Evolutionary conservation across 805 yeast species (phyloP).

Genomic region (Kockiozyma suomiensis): DNA sequence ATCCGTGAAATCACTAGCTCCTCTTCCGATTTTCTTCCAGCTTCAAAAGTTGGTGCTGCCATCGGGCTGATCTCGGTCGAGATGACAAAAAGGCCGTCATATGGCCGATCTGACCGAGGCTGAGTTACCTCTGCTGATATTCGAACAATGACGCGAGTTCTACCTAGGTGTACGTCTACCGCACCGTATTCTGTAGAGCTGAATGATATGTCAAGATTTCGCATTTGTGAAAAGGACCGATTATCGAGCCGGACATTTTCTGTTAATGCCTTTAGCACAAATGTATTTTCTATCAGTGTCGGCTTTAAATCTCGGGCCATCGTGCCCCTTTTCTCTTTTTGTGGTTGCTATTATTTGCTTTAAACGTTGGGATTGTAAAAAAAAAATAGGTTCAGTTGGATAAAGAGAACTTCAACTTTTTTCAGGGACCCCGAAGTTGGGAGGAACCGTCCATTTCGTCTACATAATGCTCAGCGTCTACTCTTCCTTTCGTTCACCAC

Average conservation of each 20-base stretch:
- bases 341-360: too few species aligned
- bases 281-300: slow-evolving; percentile 64
- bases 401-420: background rate
- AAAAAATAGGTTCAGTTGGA: too few species aligned
- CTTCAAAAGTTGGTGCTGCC: slow-evolving; percentile 86
- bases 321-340: background rate
- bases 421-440: background rate
- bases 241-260: slow-evolving; percentile 69
- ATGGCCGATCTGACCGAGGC: slow-evolving; percentile 90
- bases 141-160: slow-evolving; percentile 68
- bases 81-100: slow-evolving; percentile 85
- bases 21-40: slow-evolving; percentile 67
- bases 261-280: slow-evolving; percentile 63
- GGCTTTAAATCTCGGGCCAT: slow-evolving; percentile 5
- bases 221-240: slow-evolving; percentile 61
- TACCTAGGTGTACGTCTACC: slow-evolving; percentile 76
- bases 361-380: too few species aligned
- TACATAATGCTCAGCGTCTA: background rate
- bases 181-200: slow-evolving; percentile 73
- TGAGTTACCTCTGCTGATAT: slow-evolving; percentile 73
- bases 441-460: background rate
- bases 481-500: too few species aligned
- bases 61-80: slow-evolving; percentile 85
- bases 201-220: slow-evolving; percentile 65
- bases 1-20: slow-evolving; percentile 80